Base-by-base conservation (phyloP, 2,329 filamentous ascomycete species). In the Raffaelea ambrosiae region DNA sequence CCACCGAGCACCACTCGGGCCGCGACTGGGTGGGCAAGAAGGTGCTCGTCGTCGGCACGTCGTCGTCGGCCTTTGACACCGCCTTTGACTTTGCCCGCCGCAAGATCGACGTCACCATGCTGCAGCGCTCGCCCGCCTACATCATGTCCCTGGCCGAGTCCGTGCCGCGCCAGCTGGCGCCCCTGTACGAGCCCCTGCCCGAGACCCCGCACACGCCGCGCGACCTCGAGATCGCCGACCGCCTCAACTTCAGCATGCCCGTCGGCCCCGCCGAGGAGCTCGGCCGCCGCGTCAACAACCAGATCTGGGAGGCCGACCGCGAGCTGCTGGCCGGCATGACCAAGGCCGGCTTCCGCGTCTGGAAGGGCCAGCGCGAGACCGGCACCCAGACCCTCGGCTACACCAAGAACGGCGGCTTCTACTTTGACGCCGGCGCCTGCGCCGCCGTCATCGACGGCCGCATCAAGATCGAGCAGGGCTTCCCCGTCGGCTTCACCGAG, bases 401-500 rank as follows among this genome's bases (percentile, higher is more conserved):
- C 40, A 42, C 40, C 40, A 42, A 42, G 22, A 42, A 42, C 40
- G 40, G 40, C 40, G 40, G 40, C 7, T 42, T 42, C 21, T 42
- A 42, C 21, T 42, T 42, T 19, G 40, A 42, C 14, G 40, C 40
- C 4, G 40, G 40, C 21, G 40, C 40, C 11, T 42, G 40, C 40
- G 11, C 7, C 8, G 35, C 35, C 18, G 35, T 38, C 8, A 38
- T 38, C 16, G 35, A 38, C 35, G 35, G 35, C 18, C 8, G 16
- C 8, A 38, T 38, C 35, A 38, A 38, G 35, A 38, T 38, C 16
- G 35, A 38, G 35, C 40, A 42, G 40, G 57, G 58, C 0, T 60
- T 54, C 46, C 53, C 52, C 21, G 51, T 49, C 47, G 52, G 53
- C 19, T 63, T 65, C 42, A 58, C 57, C 5, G 57, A 62, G 29